phyloP scores from a whole-genome alignment of 1,284 basidiomycete species.

The Gymnopus androsaceus region DNA sequence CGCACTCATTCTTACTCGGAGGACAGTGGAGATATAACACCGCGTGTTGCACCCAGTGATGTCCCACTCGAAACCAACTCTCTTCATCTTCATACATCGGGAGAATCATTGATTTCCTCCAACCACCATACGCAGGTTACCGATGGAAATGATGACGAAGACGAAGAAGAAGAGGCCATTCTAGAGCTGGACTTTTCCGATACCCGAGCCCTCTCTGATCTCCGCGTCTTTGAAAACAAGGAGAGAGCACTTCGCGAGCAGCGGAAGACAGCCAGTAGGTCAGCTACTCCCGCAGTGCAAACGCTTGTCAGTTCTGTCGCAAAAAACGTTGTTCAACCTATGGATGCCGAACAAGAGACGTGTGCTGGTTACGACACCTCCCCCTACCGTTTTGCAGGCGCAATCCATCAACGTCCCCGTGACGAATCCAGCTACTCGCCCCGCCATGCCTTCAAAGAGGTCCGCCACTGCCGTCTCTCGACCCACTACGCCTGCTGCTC shows the following conservation, averaged over 20 bases:
- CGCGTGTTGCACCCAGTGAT: background rate
- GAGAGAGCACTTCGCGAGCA: constrained; percentile 8
- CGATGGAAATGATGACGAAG: background rate
- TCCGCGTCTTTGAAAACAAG: constrained; percentile 13
- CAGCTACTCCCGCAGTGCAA: constrained; percentile 1
- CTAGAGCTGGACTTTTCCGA: constrained; percentile 20
- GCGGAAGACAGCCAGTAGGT: constrained; percentile 10
- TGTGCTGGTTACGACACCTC: background rate
- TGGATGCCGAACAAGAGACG: background rate
- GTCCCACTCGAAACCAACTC: background rate
- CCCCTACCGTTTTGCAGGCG: background rate
- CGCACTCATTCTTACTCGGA: background rate
- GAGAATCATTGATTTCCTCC: background rate
- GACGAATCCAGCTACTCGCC: background rate
- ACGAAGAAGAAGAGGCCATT: constrained; percentile 19
- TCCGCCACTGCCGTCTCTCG: background rate
- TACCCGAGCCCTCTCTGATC: constrained; percentile 16
- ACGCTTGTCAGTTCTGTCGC: too few relatives aligned
- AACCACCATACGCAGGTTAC: background rate
- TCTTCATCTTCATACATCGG: background rate
- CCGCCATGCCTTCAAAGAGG: background rate
- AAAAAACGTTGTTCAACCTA: background rate
- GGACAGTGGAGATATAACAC: background rate
- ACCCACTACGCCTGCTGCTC: background rate
- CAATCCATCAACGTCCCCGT: background rate